phyloP scores from a whole-genome alignment of 805 yeast genomes.

The Saccharomyces kudriavzevii region DNA sequence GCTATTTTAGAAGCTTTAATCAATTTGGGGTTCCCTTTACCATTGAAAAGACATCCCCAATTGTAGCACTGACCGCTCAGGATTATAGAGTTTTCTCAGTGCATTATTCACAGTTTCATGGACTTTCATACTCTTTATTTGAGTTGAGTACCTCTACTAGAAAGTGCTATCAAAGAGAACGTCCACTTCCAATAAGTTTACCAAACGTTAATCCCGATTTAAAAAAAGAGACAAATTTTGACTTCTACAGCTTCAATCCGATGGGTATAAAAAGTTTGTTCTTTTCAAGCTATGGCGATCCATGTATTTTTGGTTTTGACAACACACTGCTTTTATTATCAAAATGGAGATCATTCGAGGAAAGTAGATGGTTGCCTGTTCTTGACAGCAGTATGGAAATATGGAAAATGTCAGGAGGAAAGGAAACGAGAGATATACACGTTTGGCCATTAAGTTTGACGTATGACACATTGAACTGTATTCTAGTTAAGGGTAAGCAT shows the following conservation, averaged over 20 bases:
- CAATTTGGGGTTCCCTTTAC: slow-evolving; percentile 64
- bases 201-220: slow-evolving; percentile 15
- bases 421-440: slow-evolving; percentile 40
- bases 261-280: slow-evolving; percentile 55
- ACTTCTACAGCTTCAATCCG: slow-evolving; percentile 22
- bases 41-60: slow-evolving; percentile 63
- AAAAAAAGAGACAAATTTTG: slow-evolving; percentile 29
- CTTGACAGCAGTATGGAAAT: slow-evolving; percentile 44
- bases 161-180: slow-evolving; percentile 37
- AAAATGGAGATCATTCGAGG: slow-evolving; percentile 69
- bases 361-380: slow-evolving; percentile 83
- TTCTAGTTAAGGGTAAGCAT: slow-evolving; percentile 58
- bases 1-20: slow-evolving; percentile 65
- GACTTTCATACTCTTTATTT: slow-evolving; percentile 23
- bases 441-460: slow-evolving; percentile 86
- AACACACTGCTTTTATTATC: slow-evolving; percentile 62
- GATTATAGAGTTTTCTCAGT: slow-evolving; percentile 49
- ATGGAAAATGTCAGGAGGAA: slow-evolving; percentile 46
- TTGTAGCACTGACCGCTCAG: slow-evolving; percentile 62
- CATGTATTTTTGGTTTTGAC: slow-evolving; percentile 75
- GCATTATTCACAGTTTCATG: slow-evolving; percentile 28
- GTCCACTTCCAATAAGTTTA: slow-evolving; percentile 36
- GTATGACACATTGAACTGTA: slow-evolving; percentile 61
- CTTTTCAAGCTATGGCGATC: slow-evolving; percentile 84
- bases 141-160: slow-evolving; percentile 21